Base-by-base conservation (phyloP, 2,329 filamentous ascomycete genomes). In the Dendryphion nanum region DNA sequence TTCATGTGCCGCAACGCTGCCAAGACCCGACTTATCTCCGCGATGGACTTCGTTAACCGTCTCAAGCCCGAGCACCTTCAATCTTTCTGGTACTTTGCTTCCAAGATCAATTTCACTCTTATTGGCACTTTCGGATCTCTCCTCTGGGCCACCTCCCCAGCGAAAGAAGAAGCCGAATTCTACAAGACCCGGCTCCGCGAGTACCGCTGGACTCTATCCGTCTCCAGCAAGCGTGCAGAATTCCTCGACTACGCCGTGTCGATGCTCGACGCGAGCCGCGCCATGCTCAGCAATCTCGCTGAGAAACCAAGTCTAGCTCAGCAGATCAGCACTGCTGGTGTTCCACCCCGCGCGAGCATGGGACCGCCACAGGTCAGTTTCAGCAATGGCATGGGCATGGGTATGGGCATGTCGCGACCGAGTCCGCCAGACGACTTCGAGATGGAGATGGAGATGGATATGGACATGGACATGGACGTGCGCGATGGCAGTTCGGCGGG, bases 31-130 rank as follows among this genome's bases (percentile, higher is more conserved):
- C 77, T 97, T 21, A 95, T 96, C 59, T 94, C 87, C 16, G 89
- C 90, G 47, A 95, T 97, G 86, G 91, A 97, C 63, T 95, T 96
- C 66, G 89, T 95, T 54, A 96, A 96, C 67, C 84, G 91, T 1
- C 78, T 97, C 20, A 89, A 86, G 30, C 88, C 89, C 0, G 81
- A 83, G 23, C 90, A 97, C 55, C 76, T 96, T 19, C 82, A 85
- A n/a, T 80, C 88, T 0, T 96, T 96, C 68, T 97, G 91, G 91
- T 90, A 86, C 61, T 91, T 90, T 59, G 83, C 86, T 2, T 88
- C 85, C 28, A 87, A 89, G 56, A 86, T 86, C 24, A 95, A 95
- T 67, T 96, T 97, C 67, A 90, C 91, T 0, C 76, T 97, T 8
- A 95, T 97, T 55, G 90, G 89, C 38, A 95, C 90, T 0, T 97